Base-by-base conservation (phyloP, 805 yeast genomes). In the Ogataea populi-albae region DNA sequence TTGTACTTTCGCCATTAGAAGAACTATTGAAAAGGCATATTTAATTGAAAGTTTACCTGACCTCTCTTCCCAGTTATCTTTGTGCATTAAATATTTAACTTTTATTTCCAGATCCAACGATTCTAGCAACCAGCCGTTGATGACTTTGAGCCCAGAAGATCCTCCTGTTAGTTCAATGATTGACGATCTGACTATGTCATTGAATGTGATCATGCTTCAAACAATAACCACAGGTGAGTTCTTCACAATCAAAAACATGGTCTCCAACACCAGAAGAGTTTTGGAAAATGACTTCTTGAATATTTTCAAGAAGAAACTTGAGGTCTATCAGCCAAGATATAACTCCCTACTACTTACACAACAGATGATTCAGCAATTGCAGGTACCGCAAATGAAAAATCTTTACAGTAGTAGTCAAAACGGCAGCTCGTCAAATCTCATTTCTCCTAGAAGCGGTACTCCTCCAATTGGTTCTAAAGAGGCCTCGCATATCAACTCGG, bases 11-110 rank as follows among this genome's bases (percentile, higher is more conserved):
- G 84, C 84, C 39, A 70, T 88, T 46, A 68, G 87, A 36, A 70
- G 86, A 26, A 83, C 96, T 0, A 69, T 89, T 25, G 93, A 85
- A 51, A 86, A 82, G 52, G 86, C 96, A 2, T 74, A 85, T 30
- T 71, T 77, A 32, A 68, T 87, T 22, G 98, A 93, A 56, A 88
- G 82, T 47, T 47, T 85, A 14, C 95, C 95, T 1, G 76, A 76
- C 28, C 49, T 71, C 37, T 57, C 49, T 53, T 68, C 45, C 37
- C 66, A 46, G 40, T 59, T 50, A 34, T 64, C 46, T 1, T 32
- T 46, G 9, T 43, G 57, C 31, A 52, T 58, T n/a, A 53, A 48
- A 36, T 55, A 47, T 33, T 32, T 62, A 15, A 31, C 54, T 3
- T 16, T 35, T 12, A 38, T 49, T 2, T 45, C 52, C 5, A 49